Conservation (phyloP, 75 land plant species). For the Isoetes taiwanensis region DNA sequence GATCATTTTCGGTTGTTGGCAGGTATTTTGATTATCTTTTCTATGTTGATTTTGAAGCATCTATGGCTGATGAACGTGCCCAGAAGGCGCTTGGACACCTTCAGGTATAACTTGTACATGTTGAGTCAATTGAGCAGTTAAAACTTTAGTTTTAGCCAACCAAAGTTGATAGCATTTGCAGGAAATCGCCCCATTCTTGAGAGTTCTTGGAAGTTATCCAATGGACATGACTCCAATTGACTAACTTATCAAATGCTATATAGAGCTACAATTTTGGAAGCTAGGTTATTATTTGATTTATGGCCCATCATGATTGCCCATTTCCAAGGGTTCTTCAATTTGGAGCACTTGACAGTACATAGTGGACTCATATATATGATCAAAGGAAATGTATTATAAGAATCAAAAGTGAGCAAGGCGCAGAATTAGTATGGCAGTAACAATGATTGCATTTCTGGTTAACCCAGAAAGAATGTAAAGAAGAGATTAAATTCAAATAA, state of each 20-base stretch:
- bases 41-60: constrained; percentile 95
- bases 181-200: constrained; percentile 83
- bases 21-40: constrained; percentile 88
- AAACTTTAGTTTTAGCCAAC: background rate
- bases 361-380: too few relatives aligned
- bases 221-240: constrained; percentile 27
- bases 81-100: constrained; percentile 83
- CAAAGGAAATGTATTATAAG: too few relatives aligned
- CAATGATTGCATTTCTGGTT: too few relatives aligned
- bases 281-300: too few relatives aligned
- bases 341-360: too few relatives aligned
- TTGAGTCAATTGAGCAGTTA: background rate
- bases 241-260: background rate
- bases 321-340: too few relatives aligned
- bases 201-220: constrained; percentile 88
- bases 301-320: too few relatives aligned
- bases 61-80: constrained; percentile 73
- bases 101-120: constrained; percentile 33
- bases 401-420: too few relatives aligned
- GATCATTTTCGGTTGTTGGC: constrained; percentile 7
- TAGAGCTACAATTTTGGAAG: too few relatives aligned
- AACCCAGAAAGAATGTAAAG: too few relatives aligned
- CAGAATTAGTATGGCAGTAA: too few relatives aligned
- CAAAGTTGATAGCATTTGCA: constrained; percentile 2
- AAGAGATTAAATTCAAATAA: too few relatives aligned